A percentile compares a stretch with the other conserved stretches of the same genome.
Conservation (phyloP, 805 yeast genomes). For the Saccharomycopsis malanga region DNA sequence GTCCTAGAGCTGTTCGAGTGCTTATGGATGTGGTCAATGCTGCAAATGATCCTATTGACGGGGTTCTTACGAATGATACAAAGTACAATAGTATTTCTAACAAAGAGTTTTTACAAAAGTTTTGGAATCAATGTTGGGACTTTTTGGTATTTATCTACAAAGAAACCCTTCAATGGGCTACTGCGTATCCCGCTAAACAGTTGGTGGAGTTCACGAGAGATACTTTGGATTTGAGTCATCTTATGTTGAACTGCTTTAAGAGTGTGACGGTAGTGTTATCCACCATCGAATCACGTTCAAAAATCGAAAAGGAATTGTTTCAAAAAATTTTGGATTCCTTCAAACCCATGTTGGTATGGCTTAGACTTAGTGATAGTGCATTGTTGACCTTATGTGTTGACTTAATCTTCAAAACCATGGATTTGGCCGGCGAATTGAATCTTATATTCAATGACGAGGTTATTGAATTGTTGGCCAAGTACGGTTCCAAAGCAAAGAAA, state of each 20-base stretch:
- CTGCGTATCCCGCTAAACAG: constrained; percentile 42
- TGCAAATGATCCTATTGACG: constrained; percentile 59
- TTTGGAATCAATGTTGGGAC: constrained; percentile 72
- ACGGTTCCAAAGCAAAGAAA: constrained; percentile 58
- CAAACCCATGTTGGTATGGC: constrained; percentile 66
- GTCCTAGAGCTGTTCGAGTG: constrained; percentile 67
- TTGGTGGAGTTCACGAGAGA: constrained; percentile 82
- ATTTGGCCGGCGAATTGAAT: constrained; percentile 49
- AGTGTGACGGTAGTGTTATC: constrained; percentile 36
- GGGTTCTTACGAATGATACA: constrained; percentile 37
- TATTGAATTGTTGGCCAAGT: constrained; percentile 50
- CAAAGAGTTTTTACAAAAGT: constrained; percentile 30
- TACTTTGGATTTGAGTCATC: constrained; percentile 69
- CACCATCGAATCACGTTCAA: constrained; percentile 19
- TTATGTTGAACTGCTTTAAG: constrained; percentile 58
- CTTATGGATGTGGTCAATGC: constrained; percentile 65
- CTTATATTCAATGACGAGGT: constrained; percentile 46
- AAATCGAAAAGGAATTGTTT: constrained; percentile 33
- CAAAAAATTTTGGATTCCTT: constrained; percentile 55
- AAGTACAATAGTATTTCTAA: constrained; percentile 16
- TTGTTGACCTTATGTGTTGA: constrained; percentile 66
- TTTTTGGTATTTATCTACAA: constrained; percentile 62
- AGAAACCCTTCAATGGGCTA: constrained; percentile 72
- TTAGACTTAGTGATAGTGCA: constrained; percentile 73
- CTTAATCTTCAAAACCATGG: constrained; percentile 58